Evolutionary conservation across 129 eudicot genomes (phyloP), one percentile per base, ranked within the genome.

Genomic region (Flaveria linearis): DNA sequence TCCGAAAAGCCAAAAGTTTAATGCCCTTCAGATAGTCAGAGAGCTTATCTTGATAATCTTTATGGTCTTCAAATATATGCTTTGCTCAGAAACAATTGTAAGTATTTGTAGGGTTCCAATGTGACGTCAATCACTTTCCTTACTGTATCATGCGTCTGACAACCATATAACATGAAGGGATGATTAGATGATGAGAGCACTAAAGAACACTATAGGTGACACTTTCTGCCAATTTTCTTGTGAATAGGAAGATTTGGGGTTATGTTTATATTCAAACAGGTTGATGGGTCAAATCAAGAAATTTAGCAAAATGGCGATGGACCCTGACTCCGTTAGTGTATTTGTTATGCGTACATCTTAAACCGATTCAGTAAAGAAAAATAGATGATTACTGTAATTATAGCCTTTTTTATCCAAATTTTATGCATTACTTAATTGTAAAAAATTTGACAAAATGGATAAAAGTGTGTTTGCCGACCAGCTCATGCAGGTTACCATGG

Each of bases 101-200:
- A 53, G 84, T 66, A 60, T 60, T 28, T 77, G 62, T 77, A 58
- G 63, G 63, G 64, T 69, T 15, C 50, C 25, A 46, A 16, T 61
- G 76, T 63, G 65, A 56, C 20, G 1, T 47, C 83, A 89, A 78
- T 91, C 91, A 85, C 96, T 87, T 65, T 67, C 96, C 23, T 87
- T 86, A 75, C 68, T 67, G 69, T 84, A 85, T 83, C 96, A 78
- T 23, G 75, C 57, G 50, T 72, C 98, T 94, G 97, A 55, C 28
- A 73, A 82, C 51, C 42, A 45, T 41, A 77, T 5, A 76, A 41
- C 64, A 65, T 52, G 43, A 71, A 46, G 43, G 45, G 66, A 78
- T 78, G 23, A 49, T 78, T 71, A 78, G 67, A 3, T 13, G 39
- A 23, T 9, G 61, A 33, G 61, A 69, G 3, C 49, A 72, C 9